phyloP scores from a whole-genome alignment of 129 eudicot genomes.

The Arctium lappa region DNA sequence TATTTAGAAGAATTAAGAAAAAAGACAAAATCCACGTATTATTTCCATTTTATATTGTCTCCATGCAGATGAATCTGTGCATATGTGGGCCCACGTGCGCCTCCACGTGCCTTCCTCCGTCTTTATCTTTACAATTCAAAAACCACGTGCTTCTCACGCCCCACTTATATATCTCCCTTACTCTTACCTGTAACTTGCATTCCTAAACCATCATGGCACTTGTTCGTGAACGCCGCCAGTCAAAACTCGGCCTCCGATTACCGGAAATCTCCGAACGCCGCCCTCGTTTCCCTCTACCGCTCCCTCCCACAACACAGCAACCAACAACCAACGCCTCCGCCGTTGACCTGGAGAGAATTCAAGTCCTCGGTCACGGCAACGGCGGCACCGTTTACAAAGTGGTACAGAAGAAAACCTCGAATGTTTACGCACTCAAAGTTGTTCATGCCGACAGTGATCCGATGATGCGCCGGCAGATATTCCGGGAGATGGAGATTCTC shows the following conservation, averaged over 20 bases:
- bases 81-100: constrained; percentile 21
- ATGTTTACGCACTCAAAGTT: constrained; percentile 58
- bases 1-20: background rate
- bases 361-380: constrained; percentile 83
- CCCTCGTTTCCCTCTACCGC: constrained; percentile 50
- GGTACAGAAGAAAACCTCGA: constrained; percentile 41
- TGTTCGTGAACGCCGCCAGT: constrained; percentile 74
- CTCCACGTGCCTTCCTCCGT: constrained; percentile 30
- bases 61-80: constrained; percentile 24
- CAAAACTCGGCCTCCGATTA: constrained; percentile 64
- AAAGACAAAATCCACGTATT: constrained; percentile 19
- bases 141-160: constrained; percentile 31
- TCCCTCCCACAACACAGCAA: constrained; percentile 30
- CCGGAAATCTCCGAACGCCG: constrained; percentile 51
- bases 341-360: constrained; percentile 48
- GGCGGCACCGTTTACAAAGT: constrained; percentile 96
- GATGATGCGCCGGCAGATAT: constrained; percentile 53
- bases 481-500: constrained; percentile 62
- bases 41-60: background rate
- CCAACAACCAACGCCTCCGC: constrained; percentile 11
- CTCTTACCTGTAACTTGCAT: background rate
- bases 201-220: constrained; percentile 47
- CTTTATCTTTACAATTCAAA: background rate
- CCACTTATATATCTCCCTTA: constrained; percentile 1
- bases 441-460: constrained; percentile 58